Conservation (phyloP, 495 filamentous ascomycete genomes). For the Astrothelium subdiscretum region DNA sequence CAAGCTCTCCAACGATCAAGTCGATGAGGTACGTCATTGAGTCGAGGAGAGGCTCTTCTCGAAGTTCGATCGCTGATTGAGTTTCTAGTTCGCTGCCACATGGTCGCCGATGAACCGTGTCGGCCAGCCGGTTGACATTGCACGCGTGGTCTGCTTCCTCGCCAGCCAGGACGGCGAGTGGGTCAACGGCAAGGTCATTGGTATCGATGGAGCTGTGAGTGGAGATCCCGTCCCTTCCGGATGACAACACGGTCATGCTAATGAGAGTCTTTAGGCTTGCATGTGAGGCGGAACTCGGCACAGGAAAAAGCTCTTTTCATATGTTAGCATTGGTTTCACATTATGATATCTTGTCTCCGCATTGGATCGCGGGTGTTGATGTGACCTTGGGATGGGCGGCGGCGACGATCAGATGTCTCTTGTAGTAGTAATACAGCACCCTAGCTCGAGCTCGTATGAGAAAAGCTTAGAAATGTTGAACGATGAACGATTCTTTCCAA, state of each 20-base stretch:
- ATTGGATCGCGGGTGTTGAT: not conserved
- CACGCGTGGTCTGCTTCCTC: constrained; percentile 53
- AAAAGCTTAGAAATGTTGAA: not conserved
- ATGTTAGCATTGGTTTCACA: not conserved
- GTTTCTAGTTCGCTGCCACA: constrained; percentile 34
- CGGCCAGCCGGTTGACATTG: constrained; percentile 52
- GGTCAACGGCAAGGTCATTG: constrained; percentile 50
- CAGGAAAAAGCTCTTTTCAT: not conserved
- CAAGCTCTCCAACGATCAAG: constrained; percentile 34
- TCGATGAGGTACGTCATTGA: constrained; percentile 23
- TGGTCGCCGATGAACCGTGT: constrained; percentile 50
- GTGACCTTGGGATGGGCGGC: not conserved
- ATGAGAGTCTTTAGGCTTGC: constrained; percentile 9
- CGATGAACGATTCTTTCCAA: not conserved
- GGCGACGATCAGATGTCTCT: not conserved
- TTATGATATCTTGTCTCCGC: not conserved
- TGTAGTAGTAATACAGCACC: not conserved
- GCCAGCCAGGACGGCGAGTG: constrained; percentile 54
- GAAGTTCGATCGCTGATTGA: not conserved
- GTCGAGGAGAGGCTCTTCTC: not conserved
- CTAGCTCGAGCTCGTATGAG: no score
- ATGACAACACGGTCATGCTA: not conserved
- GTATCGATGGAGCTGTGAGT: constrained; percentile 23
- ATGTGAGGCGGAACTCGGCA: constrained; percentile 16
- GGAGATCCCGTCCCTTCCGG: not conserved